Base-by-base conservation (phyloP, 2,329 filamentous ascomycete species). In the Elsinoe perseae region DNA sequence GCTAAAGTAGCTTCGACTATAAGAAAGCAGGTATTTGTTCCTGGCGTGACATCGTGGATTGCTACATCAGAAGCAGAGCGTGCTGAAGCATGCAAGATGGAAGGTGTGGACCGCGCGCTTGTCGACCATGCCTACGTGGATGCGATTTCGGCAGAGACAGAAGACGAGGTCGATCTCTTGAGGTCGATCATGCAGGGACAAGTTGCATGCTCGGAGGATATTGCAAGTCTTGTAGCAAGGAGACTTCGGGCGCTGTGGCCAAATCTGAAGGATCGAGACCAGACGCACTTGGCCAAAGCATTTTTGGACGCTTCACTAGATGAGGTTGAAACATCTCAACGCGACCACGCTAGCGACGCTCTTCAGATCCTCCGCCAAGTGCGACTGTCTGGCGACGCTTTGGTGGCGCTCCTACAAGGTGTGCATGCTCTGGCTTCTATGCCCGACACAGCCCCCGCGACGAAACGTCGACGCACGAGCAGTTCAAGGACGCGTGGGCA, bases 381-480 rank as follows among this genome's bases (percentile, higher is more conserved):
- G 6, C 76, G 83, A n/a, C 77, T 95, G 36, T 83, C 87, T 1
- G 88, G 87, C 0, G 76, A 84, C 27, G 83, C 89, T 21, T 78
- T 96, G 7, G 74, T 83, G 0, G 77, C 79, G 48, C 89, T 95
- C 70, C 73, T 95, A 6, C 80, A 87, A 61, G 83, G 82, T 21
- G 79, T 95, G 38, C 86, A 89, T 57, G 84, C 82, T 12, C 81
- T 85, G n/a, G 79, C 84, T 2, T 83, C 86, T 63, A 80, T 91
- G 70, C 83, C 85, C 40, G 84, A 83, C 46, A 83, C 85, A 56
- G 81, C 84, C 10, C 85, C 87, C 8, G 80, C 86, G 1, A 84
- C 84, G 61, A 95, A 95, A 75, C 80, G 89, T 60, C 83, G 89
- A 65, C 81, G 89, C 56, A 89, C 83, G 0, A 95, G 87, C 70